Evolutionary conservation across 1,139 yeast species (phyloP), one percentile per base, ranked within the genome.

Genomic region (Diutina pseudorugosa): DNA sequence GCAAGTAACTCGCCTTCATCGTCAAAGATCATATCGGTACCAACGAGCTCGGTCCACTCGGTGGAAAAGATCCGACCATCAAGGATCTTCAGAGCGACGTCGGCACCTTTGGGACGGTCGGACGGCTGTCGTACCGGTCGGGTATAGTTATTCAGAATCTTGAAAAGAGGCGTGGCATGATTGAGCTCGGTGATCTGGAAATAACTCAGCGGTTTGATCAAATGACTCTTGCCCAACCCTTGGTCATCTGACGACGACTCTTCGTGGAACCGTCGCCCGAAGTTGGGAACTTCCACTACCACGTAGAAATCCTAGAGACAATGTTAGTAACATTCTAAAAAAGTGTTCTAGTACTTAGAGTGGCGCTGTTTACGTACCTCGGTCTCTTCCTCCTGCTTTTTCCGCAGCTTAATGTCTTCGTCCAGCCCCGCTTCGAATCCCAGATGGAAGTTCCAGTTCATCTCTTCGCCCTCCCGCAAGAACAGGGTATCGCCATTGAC

Each of bases 391-490:
- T 44, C 50, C 27, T 30, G 23, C 20, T 52, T 47, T 9, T 41
- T 30, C 21, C 48, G 52, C 50, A 40, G 52, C 27, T 52, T 51
- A 23, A 51, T 25, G 27, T 36, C 30, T 42, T 52, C 47, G 40
- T 33, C 44, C 49, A 42, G 41, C n/a, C 49, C 49, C 5, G 49
- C 49, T 45, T 45, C 49, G 27, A 45, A 45, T 7, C 49, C 49
- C 11, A 33, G 27, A 12, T 45, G 49, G 40, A 45, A 45, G 41
- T 47, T 79, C 96, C 96, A 88, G 63, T 85, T 85, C 93, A 89
- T 86, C 66, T 87, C 95, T 65, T 88, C 95, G n/a, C 96, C 96
- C 8, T 76, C 67, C 2, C 75, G 65, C 57, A 88, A 71, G 59
- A 81, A 86, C 50, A 76, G 81, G 25, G 87, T 77, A 57, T 80